Percentiles rank a stretch among this genome's conserved stretches.
phyloP scores from a whole-genome alignment of 371 early-diverging fungal species.

The Mortierella sp. region DNA sequence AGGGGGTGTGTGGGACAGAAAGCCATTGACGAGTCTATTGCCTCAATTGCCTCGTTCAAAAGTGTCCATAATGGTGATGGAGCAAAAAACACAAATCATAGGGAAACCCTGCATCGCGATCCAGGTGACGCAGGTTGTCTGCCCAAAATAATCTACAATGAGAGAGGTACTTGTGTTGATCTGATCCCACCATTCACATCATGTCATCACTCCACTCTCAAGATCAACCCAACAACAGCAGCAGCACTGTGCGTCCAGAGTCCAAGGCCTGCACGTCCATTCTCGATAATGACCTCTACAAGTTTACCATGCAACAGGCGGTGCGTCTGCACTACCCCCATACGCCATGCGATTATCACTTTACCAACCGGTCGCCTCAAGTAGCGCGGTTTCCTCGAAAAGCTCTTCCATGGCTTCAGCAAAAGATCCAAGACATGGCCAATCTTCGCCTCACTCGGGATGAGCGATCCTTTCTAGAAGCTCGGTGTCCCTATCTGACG shows the following conservation, averaged over 20 bases:
- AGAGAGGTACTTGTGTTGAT: too few species aligned
- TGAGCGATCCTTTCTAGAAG: constrained; percentile 66
- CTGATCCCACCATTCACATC: too few species aligned
- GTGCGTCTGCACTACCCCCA: constrained; percentile 78
- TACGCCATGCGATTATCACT: constrained; percentile 69
- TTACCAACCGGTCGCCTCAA: constrained; percentile 68
- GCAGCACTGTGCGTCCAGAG: background rate
- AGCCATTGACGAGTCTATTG: too few species aligned
- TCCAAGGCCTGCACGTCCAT: constrained; percentile 55
- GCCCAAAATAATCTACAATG: too few species aligned
- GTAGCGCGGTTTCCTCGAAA: constrained; percentile 18
- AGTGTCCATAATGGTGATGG: too few species aligned
- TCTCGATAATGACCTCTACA: constrained; percentile 85
- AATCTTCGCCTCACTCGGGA: constrained; percentile 56
- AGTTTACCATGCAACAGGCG: constrained; percentile 85
- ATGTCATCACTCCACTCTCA: background rate
- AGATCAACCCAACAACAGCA: background rate
- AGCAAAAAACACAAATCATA: too few species aligned
- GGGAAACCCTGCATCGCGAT: too few species aligned
- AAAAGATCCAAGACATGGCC: constrained; percentile 40
- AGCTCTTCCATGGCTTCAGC: constrained; percentile 24
- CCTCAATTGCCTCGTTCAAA: too few species aligned
- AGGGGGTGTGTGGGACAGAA: too few species aligned
- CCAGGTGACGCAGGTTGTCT: too few species aligned
- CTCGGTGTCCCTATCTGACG: constrained; percentile 61